phyloP scores from a whole-genome alignment of 768 basidiomycete genomes.

The Exidia glandulosa region DNA sequence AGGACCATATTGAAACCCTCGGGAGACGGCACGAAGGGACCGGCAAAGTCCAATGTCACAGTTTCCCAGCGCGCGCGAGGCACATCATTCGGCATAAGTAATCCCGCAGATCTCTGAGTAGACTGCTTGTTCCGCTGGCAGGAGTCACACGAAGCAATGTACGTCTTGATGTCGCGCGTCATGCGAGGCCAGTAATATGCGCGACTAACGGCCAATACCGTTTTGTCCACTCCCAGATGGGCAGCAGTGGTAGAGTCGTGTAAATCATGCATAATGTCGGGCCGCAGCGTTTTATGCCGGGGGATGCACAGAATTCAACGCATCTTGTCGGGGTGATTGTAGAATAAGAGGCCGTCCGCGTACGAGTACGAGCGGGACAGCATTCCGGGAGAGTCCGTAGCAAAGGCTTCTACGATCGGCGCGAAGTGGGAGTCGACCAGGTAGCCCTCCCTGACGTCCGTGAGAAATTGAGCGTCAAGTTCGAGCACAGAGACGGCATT shows the following conservation, averaged over 20 bases:
- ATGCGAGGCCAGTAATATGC: slow-evolving; percentile 18
- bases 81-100: background rate
- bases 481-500: background rate
- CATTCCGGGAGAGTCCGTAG: background rate
- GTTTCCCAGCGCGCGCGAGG: background rate
- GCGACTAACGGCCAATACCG: slow-evolving; percentile 6
- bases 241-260: slow-evolving; percentile 9
- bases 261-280: background rate
- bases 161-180: slow-evolving; percentile 16
- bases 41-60: background rate
- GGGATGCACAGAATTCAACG: background rate
- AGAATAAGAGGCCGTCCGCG: background rate
- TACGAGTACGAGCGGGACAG: background rate
- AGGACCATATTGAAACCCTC: background rate
- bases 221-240: slow-evolving; percentile 14
- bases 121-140: slow-evolving; percentile 26
- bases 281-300: background rate
- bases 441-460: background rate
- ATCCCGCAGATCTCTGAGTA: background rate
- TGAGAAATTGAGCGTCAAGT: background rate
- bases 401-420: background rate
- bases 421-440: background rate
- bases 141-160: slow-evolving; percentile 20
- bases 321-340: background rate
- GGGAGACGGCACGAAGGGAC: background rate